Evolutionary conservation across 1,284 basidiomycete genomes (phyloP).

Genomic region (Rhodotorula sp.): DNA sequence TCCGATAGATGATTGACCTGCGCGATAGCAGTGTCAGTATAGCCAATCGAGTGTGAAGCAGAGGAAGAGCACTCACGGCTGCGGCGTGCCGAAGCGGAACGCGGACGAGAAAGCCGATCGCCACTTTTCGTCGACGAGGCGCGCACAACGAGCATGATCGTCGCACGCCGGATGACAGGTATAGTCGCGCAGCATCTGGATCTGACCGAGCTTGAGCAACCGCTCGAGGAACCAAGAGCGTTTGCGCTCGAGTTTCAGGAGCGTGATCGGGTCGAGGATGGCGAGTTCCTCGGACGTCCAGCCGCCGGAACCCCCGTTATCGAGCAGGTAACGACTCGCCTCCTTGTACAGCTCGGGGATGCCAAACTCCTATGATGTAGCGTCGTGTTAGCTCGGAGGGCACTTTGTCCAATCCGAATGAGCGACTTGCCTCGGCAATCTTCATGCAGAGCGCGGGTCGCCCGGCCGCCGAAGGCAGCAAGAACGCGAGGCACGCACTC

Average conservation of each 20-base stretch:
- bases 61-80: conserved; percentile 39
- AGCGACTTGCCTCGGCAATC: conserved; percentile 60
- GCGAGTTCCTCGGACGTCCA: conserved; percentile 69
- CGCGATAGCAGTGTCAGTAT: conserved; percentile 62
- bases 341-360: conserved; percentile 73
- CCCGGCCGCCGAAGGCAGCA: conserved; percentile 85
- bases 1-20: conserved; percentile 77
- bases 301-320: conserved; percentile 55
- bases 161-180: conserved; percentile 69
- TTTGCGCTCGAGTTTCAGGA: conserved; percentile 80
- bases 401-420: too few relatives aligned
- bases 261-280: conserved; percentile 63
- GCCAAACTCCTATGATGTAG: not conserved
- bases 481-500: conserved; percentile 74
- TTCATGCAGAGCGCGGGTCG: conserved; percentile 84
- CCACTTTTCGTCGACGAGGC: conserved; percentile 92
- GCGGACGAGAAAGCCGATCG: conserved; percentile 65
- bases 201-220: conserved; percentile 82
- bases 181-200: conserved; percentile 85
- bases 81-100: conserved; percentile 71
- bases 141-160: conserved; percentile 72
- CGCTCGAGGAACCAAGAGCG: conserved; percentile 92
- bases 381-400: not conserved
- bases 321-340: conserved; percentile 81
- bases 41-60: conserved; percentile 35